These are phyloP conservation scores for Starmera pachycereana DNA, from an alignment of 805 yeast species.

Conservation along the genomic window DNA sequence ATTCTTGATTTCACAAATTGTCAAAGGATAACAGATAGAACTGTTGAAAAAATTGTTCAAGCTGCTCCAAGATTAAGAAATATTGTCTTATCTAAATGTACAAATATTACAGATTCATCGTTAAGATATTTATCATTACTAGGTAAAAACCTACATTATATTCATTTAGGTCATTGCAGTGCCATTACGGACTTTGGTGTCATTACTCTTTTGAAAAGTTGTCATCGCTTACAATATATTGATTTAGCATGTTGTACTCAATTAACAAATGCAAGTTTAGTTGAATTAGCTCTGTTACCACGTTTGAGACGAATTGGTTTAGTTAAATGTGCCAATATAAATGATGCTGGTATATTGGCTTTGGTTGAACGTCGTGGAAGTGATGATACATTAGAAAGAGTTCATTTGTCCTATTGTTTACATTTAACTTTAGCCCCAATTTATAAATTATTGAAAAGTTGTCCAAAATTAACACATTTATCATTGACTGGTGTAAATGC, in stretches of 20 bases:
- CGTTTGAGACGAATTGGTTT: slow-evolving; percentile 83
- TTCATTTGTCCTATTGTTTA: slow-evolving; percentile 87
- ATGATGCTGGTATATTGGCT: slow-evolving; percentile 71
- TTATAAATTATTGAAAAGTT: slow-evolving; percentile 58
- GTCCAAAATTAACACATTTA: slow-evolving; percentile 82
- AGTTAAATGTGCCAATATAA: slow-evolving; percentile 81
- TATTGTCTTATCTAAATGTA: slow-evolving; percentile 83
- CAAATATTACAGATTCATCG: slow-evolving; percentile 74
- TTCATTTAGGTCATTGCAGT: slow-evolving; percentile 91
- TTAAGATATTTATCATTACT: slow-evolving; percentile 59
- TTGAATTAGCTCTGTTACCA: slow-evolving; percentile 66
- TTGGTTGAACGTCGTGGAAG: slow-evolving; percentile 58
- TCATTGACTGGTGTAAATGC: slow-evolving; percentile 87
- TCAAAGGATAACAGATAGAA: slow-evolving; percentile 65
- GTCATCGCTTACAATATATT: slow-evolving; percentile 82
- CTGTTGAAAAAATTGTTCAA: slow-evolving; percentile 59
- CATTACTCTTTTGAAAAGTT: slow-evolving; percentile 55
- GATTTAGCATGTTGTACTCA: slow-evolving; percentile 93
- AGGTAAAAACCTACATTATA: slow-evolving; percentile 74
- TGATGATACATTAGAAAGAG: slow-evolving; percentile 81
- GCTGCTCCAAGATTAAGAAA: slow-evolving; percentile 82
- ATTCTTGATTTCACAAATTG: slow-evolving; percentile 82
- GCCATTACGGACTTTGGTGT: slow-evolving; percentile 88
- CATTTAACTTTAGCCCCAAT: slow-evolving; percentile 73
- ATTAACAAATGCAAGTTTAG: slow-evolving; percentile 73